Conservation (phyloP, 768 basidiomycete genomes). For the Psilocybe azurescens region DNA sequence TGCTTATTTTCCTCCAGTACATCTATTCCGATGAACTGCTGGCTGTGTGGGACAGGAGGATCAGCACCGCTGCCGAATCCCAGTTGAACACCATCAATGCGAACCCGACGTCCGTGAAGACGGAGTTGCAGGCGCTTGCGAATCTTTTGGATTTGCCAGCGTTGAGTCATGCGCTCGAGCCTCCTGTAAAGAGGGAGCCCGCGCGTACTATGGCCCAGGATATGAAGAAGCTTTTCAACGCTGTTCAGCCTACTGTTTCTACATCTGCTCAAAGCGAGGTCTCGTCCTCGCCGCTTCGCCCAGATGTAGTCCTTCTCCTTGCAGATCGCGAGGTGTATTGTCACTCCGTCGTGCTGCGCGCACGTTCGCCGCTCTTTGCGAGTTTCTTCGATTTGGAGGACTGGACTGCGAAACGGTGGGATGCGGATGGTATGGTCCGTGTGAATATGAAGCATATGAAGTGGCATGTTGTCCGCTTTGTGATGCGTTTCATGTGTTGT, state of each 20-base stretch:
- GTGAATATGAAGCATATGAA: conserved; percentile 75
- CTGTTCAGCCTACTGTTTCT: conserved; percentile 29
- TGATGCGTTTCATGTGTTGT: conserved; percentile 78
- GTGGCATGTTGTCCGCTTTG: conserved; percentile 78
- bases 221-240: conserved; percentile 54
- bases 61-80: conserved; percentile 60
- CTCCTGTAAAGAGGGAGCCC: conserved; percentile 61
- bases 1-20: conserved; percentile 81
- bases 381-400: conserved; percentile 82
- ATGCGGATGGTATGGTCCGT: conserved; percentile 53
- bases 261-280: not conserved
- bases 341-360: conserved; percentile 80
- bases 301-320: conserved; percentile 77
- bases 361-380: conserved; percentile 84
- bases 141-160: conserved; percentile 60
- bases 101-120: conserved; percentile 54
- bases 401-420: conserved; percentile 77
- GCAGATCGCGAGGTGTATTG: conserved; percentile 67
- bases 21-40: conserved; percentile 88
- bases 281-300: conserved; percentile 38
- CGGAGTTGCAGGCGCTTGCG: conserved; percentile 66
- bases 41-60: conserved; percentile 83
- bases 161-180: conserved; percentile 60
- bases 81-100: conserved; percentile 46
- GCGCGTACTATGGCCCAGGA: conserved; percentile 53